Evolutionary conservation across 139 green algal species (phyloP).

Genomic region (Tetradesmus lagerheimii): DNA sequence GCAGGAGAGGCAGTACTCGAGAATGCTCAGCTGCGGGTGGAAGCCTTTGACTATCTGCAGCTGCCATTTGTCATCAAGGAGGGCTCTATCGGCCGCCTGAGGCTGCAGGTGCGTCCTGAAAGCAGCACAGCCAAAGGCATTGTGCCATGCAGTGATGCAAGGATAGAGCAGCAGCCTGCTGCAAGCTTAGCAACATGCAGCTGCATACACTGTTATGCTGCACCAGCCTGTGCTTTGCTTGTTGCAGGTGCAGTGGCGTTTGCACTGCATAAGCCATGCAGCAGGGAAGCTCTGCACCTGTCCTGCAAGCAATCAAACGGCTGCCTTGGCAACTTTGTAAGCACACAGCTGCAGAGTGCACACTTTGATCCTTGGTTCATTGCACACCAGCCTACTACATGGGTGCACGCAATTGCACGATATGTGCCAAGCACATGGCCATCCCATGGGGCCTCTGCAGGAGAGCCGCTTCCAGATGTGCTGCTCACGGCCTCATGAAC

Average conservation of each 20-base stretch:
- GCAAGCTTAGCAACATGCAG: background rate
- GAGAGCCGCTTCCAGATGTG: too few relatives aligned
- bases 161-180: too few relatives aligned
- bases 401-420: too few relatives aligned
- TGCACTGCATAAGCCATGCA: too few relatives aligned
- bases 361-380: too few relatives aligned
- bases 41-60: conserved; percentile 73
- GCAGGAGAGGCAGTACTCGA: conserved; percentile 70
- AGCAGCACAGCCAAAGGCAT: background rate
- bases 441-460: too few relatives aligned
- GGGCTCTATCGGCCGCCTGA: conserved; percentile 64
- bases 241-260: background rate
- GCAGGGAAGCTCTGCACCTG: background rate
- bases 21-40: conserved; percentile 66
- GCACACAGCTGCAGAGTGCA: background rate
- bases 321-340: background rate
- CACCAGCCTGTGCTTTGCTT: background rate
- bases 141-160: background rate
- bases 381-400: too few relatives aligned
- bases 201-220: background rate
- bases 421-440: too few relatives aligned
- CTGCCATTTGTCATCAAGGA: conserved; percentile 68
- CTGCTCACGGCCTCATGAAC: too few relatives aligned
- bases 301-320: background rate
- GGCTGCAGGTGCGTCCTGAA: conserved; percentile 63